Percentiles rank a stretch among this genome's conserved stretches.
These are phyloP conservation scores for Hypholoma fasciculare DNA, from an alignment of 768 basidiomycete species.

Conservation along the genomic window DNA sequence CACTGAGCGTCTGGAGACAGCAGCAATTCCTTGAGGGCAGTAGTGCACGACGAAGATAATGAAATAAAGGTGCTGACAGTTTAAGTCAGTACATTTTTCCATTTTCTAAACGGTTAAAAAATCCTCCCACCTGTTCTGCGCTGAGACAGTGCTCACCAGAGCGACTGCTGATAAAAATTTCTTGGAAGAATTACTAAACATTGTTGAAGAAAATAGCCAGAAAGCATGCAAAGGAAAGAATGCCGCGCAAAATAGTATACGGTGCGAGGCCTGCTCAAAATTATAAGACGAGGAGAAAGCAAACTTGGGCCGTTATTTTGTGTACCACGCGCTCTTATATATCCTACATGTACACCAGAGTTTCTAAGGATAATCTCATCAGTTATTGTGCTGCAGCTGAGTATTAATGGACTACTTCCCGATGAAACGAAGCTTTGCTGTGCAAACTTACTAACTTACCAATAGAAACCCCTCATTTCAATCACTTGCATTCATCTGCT, in stretches of 20 bases:
- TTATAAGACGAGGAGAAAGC: neutral
- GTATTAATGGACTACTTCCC: too few species aligned
- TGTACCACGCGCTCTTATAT: neutral
- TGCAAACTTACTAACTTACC: too few species aligned
- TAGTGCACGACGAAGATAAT: slow-evolving; percentile 9
- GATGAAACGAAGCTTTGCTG: too few species aligned
- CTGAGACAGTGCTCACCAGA: slow-evolving; percentile 1
- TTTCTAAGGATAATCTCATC: neutral
- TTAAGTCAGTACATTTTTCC: neutral
- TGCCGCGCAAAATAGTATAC: neutral
- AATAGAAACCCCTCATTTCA: too few species aligned
- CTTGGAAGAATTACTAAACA: slow-evolving; percentile 2
- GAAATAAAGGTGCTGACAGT: slow-evolving; percentile 3
- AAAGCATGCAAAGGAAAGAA: neutral
- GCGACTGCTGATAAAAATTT: neutral
- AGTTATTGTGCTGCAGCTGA: neutral
- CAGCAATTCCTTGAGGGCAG: slow-evolving; percentile 8
- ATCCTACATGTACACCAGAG: neutral
- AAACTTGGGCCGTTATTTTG: neutral
- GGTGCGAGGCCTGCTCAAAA: neutral
- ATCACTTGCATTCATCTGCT: too few species aligned
- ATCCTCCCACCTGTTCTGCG: neutral
- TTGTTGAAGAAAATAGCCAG: neutral
- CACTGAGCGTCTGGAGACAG: slow-evolving; percentile 30
- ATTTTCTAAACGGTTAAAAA: neutral